Percentiles rank a stretch among this genome's conserved stretches.
Evolutionary conservation across 1,139 yeast genomes (phyloP).

Genomic region (Groenewaldozyma auringiensis): DNA sequence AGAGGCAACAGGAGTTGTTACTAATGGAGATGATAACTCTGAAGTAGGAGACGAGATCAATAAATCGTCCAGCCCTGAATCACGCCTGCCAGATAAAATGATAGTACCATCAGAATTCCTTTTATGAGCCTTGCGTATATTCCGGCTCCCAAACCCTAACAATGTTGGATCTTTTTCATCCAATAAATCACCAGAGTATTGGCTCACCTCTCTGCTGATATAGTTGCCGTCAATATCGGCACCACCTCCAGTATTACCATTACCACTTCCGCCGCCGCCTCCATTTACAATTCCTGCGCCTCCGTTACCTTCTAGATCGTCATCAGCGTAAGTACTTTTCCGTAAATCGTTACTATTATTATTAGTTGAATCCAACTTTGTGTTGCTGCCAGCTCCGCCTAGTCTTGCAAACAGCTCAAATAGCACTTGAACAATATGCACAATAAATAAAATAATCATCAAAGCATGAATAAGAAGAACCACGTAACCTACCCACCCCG

Average conservation of each 20-base stretch:
- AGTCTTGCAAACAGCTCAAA: slow-evolving; percentile 22
- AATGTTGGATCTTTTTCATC: too few relatives aligned
- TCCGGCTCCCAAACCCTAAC: too few relatives aligned
- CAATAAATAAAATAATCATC: slow-evolving; percentile 25
- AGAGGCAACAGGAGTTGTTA: slow-evolving; percentile 3
- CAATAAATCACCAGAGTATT: too few relatives aligned
- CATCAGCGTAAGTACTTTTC: too few relatives aligned
- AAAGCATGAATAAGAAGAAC: slow-evolving; percentile 28
- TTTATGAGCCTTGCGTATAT: neutral
- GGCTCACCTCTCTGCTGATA: neutral
- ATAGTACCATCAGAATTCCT: neutral
- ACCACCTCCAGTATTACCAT: too few relatives aligned
- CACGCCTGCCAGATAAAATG: slow-evolving; percentile 8
- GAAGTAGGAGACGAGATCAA: slow-evolving; percentile 20
- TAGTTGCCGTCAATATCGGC: neutral
- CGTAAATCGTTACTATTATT: too few relatives aligned
- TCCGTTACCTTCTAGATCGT: neutral
- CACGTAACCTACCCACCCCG: slow-evolving; percentile 32
- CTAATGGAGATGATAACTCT: slow-evolving; percentile 15
- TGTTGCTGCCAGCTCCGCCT: slow-evolving; percentile 7
- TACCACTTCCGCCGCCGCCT: too few relatives aligned
- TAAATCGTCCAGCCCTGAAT: slow-evolving; percentile 16
- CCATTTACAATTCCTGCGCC: neutral
- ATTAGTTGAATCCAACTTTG: neutral
- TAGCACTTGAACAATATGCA: slow-evolving; percentile 26